Conservation (phyloP, 352 stramenopile species). For the Pseudoperonospora humuli region DNA sequence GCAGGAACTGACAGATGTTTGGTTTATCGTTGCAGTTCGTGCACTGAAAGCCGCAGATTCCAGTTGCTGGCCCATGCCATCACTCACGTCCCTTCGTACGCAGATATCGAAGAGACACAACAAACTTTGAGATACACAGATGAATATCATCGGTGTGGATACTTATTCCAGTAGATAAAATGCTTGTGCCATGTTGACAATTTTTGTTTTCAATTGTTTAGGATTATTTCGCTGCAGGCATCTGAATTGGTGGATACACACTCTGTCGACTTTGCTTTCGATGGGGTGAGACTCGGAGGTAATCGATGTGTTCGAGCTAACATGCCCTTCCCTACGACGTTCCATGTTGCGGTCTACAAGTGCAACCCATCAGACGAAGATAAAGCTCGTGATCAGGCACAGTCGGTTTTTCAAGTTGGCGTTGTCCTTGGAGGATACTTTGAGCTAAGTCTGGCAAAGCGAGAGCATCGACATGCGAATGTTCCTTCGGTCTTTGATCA, state of each 20-base stretch:
- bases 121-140: conserved; percentile 30
- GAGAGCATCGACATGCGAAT: conserved; percentile 15
- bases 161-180: neutral
- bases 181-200: neutral
- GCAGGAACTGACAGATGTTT: conserved; percentile 1
- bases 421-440: conserved; percentile 63
- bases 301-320: conserved; percentile 67
- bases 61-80: conserved; percentile 66
- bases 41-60: conserved; percentile 54
- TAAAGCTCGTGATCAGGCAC: conserved; percentile 4
- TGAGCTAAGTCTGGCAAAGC: conserved; percentile 48
- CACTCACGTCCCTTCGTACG: conserved; percentile 51
- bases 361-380: conserved; percentile 13
- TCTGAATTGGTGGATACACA: conserved; percentile 11
- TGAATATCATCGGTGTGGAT: conserved; percentile 40
- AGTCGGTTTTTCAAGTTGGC: conserved; percentile 35
- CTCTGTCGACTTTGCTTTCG: conserved; percentile 44
- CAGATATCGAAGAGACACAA: conserved; percentile 44
- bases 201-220: conserved; percentile 2
- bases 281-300: conserved; percentile 39
- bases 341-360: conserved; percentile 54
- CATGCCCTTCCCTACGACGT: conserved; percentile 45
- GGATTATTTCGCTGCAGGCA: conserved; percentile 29
- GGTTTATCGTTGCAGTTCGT: conserved; percentile 20
- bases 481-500: conserved; percentile 6